phyloP scores from a whole-genome alignment of 257 asterid genomes.

The Plantago major region DNA sequence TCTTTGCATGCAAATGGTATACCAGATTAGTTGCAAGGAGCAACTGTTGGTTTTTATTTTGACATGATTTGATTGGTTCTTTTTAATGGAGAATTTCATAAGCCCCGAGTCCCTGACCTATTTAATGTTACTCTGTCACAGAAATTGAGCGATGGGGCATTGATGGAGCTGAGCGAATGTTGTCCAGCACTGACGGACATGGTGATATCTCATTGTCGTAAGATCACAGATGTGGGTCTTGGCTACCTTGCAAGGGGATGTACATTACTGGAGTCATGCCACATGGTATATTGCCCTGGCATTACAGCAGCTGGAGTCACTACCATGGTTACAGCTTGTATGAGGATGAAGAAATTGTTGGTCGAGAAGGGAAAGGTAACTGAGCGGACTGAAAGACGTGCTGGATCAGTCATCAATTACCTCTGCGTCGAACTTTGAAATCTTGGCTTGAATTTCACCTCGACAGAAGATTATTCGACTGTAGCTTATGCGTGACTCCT shows the following conservation, averaged over 20 bases:
- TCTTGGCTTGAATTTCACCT: slow-evolving; percentile 8
- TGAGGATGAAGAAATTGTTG: slow-evolving; percentile 54
- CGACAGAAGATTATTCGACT: neutral
- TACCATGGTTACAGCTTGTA: slow-evolving; percentile 57
- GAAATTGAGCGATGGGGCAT: slow-evolving; percentile 69
- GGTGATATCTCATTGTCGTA: slow-evolving; percentile 83
- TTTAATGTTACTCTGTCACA: slow-evolving; percentile 20
- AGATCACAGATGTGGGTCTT: slow-evolving; percentile 62
- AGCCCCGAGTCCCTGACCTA: neutral
- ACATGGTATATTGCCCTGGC: slow-evolving; percentile 81
- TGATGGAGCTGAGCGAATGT: slow-evolving; percentile 67
- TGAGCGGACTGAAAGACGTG: slow-evolving; percentile 73
- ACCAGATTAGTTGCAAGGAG: too few species aligned
- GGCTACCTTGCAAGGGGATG: slow-evolving; percentile 52
- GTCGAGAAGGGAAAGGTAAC: slow-evolving; percentile 83
- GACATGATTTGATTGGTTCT: too few species aligned
- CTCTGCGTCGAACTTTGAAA: slow-evolving; percentile 69
- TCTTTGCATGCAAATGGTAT: too few species aligned
- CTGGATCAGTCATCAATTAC: slow-evolving; percentile 70
- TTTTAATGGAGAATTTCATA: neutral
- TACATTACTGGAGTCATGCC: slow-evolving; percentile 56
- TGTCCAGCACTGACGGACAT: slow-evolving; percentile 73
- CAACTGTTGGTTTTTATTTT: too few species aligned
- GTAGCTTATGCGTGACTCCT: too few species aligned
- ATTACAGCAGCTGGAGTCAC: slow-evolving; percentile 67